phyloP scores from a whole-genome alignment of 2,329 filamentous ascomycete species.

The Monosporascus sp. region DNA sequence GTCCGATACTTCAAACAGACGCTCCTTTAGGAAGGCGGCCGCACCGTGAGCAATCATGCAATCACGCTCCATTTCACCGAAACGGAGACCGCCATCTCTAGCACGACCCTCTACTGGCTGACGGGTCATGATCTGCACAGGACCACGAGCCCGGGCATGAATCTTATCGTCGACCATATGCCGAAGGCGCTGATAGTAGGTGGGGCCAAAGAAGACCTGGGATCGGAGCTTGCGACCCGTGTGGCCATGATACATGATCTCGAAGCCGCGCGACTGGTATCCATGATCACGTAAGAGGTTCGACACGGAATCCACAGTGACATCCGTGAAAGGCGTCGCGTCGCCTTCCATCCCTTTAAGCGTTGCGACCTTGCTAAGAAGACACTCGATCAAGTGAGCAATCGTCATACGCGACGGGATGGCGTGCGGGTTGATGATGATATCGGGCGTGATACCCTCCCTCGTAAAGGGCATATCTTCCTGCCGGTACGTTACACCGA shows the following conservation, averaged over 20 bases:
- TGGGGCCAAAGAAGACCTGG: constrained; percentile 94
- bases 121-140: constrained; percentile 92
- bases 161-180: constrained; percentile 99
- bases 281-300: constrained; percentile 80
- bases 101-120: constrained; percentile 98
- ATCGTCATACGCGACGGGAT: constrained; percentile 99
- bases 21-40: constrained; percentile 93
- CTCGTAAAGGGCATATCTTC: constrained; percentile 98
- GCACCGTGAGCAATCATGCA: constrained; percentile 99
- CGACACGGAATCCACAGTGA: constrained; percentile 92
- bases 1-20: constrained; percentile 94
- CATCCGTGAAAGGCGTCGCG: constrained; percentile 94
- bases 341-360: constrained; percentile 94
- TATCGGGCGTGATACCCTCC: constrained; percentile 86
- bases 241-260: constrained; percentile 98
- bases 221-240: constrained; percentile 89
- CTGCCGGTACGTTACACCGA: constrained; percentile 95
- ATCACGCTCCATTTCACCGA: constrained; percentile 99
- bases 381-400: constrained; percentile 98
- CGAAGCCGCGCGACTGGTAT: constrained; percentile 95
- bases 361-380: constrained; percentile 91
- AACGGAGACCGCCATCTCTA: constrained; percentile 93
- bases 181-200: constrained; percentile 95
- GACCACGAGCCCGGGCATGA: constrained; percentile 93
- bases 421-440: constrained; percentile 99